Conservation (phyloP, 1,139 yeast genomes). For the Diutina neorugosa region DNA sequence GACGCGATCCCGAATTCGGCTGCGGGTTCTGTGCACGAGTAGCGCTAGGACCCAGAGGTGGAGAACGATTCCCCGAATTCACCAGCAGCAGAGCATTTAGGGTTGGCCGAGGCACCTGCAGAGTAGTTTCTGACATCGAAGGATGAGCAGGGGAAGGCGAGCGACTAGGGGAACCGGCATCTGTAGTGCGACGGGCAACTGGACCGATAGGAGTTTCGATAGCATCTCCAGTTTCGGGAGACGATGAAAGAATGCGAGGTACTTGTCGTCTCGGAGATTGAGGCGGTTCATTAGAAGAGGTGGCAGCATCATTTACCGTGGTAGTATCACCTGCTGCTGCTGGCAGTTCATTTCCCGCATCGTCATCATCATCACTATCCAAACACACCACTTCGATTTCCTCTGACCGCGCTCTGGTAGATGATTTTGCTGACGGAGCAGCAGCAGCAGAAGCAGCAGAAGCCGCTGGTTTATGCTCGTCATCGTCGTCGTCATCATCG, state of each 20-base stretch:
- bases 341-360: not conserved
- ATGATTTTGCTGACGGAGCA: not conserved
- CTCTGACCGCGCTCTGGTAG: not conserved
- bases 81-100: too few species aligned
- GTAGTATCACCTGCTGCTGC: not conserved
- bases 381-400: conserved; percentile 15
- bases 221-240: not conserved
- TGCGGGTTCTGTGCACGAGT: too few species aligned
- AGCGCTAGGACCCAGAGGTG: too few species aligned
- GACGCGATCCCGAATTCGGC: too few species aligned
- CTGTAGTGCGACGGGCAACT: not conserved
- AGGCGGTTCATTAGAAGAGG: not conserved
- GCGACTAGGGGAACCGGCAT: not conserved
- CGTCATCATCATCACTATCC: conserved; percentile 18
- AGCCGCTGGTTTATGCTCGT: too few species aligned
- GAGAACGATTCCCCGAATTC: too few species aligned
- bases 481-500: conserved; percentile 6
- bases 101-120: too few species aligned
- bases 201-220: not conserved
- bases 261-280: not conserved
- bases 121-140: too few species aligned
- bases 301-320: not conserved
- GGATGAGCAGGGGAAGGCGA: not conserved
- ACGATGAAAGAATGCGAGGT: not conserved
- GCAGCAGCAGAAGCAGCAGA: too few species aligned